Base-by-base conservation (phyloP, 1,284 basidiomycete species). In the Golubevia sp. region DNA sequence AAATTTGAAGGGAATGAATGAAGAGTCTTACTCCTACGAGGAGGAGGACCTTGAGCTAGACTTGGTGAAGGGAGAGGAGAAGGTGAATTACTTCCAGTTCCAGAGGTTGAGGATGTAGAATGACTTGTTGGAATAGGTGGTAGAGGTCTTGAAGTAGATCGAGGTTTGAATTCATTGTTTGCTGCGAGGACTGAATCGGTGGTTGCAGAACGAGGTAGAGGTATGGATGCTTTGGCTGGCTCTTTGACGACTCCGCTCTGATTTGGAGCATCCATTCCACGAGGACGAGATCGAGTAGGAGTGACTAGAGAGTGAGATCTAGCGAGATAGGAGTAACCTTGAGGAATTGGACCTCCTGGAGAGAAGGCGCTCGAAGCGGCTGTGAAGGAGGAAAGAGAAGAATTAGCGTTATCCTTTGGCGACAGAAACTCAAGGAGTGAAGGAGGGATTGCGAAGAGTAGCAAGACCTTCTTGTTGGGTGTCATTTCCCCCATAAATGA, bases 251-350 rank as follows among this genome's bases (percentile, higher is more conserved):
- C n/a, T 44, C 13, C 13, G 18, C 38, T 44, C 18, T 44, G 38
- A 15, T 8, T 8, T 44, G 11, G 38, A 44, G 13, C 2, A 44
- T 44, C 38, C 38, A 44, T 44, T 44, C 38, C 38, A 44, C 38
- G 38, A 44, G 38, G 38, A 3, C 68, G 66, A 18, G 76, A 69
- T 11, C 76, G 48, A 13, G 74, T 70, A 11, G 76, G 65, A 11
- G 76, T 79, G 1, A 68, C 67, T 59, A 78, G 72, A 55, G 73
- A 70, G 20, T 74, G 64, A 49, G 69, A 68, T 23, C 74, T 63
- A 15, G 63, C 51, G 48, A 78, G 71, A 62, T 78, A 78, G 3
- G 74, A 77, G 61, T 75, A 78, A 55, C 74, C 74, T 24, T 66
- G 56, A n/a, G 70, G 67, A 23, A 76, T 68, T 27, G 69, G 62